These are phyloP conservation scores for Citrus cavaleriei DNA, from an alignment of 345 rosid genomes.

Conservation along the genomic window DNA sequence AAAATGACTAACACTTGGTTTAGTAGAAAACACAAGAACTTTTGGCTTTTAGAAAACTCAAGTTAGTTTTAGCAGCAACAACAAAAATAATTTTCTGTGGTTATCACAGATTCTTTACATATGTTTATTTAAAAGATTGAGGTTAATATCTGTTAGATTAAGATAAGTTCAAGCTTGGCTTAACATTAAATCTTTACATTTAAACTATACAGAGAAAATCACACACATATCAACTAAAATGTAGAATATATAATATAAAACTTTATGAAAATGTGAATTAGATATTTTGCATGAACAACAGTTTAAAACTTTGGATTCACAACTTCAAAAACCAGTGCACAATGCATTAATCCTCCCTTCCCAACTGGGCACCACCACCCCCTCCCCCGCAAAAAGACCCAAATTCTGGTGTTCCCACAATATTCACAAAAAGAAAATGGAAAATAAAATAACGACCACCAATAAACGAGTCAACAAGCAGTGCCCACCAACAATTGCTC, in stretches of 20 bases:
- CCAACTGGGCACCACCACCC: too few species aligned
- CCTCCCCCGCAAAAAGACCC: neutral
- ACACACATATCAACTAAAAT: neutral
- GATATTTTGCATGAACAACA: neutral
- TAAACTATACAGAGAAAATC: neutral
- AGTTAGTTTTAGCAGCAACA: neutral
- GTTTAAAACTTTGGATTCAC: neutral
- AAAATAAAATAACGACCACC: neutral
- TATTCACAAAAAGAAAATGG: neutral
- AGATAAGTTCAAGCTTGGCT: neutral
- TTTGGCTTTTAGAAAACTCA: neutral
- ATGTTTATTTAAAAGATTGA: neutral
- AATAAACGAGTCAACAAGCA: neutral
- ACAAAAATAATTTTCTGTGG: neutral
- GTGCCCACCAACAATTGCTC: neutral
- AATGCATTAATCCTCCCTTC: neutral
- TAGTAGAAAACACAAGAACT: neutral
- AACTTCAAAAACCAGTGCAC: neutral
- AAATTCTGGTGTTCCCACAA: neutral
- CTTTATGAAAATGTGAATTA: neutral
- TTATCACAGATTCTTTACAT: neutral
- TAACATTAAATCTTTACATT: neutral
- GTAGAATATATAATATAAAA: neutral
- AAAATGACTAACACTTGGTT: neutral
- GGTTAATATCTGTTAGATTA: neutral